phyloP scores from a whole-genome alignment of 176 grass and related monocot species.

The Tuctoria greenei region DNA sequence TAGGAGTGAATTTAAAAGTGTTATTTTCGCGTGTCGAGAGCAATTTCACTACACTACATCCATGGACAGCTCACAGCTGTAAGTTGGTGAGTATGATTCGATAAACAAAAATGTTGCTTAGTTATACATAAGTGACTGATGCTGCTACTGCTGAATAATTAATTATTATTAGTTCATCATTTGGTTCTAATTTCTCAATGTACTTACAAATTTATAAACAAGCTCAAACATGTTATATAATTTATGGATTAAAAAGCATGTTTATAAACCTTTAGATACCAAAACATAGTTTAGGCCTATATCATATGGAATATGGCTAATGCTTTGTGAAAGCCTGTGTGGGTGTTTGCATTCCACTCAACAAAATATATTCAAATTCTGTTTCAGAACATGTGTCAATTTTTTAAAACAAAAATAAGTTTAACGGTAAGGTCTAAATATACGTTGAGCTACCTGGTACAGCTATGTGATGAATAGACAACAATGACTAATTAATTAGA shows the following conservation, averaged over 20 bases:
- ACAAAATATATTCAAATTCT: neutral
- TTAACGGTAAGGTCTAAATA: neutral
- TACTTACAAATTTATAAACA: neutral
- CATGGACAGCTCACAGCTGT: neutral
- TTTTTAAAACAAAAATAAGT: neutral
- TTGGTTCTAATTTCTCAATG: slow-evolving; percentile 15
- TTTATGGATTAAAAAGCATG: neutral
- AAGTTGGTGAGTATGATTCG: neutral
- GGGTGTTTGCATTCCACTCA: neutral
- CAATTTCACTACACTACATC: neutral
- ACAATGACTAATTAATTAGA: neutral
- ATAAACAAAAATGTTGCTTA: neutral
- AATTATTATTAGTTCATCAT: too few relatives aligned
- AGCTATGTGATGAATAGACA: neutral
- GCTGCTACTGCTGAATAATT: neutral
- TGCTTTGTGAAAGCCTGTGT: neutral
- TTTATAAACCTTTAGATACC: too few relatives aligned
- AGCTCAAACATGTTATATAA: neutral
- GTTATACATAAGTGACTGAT: neutral
- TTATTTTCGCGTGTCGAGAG: neutral
- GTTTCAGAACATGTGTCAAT: neutral
- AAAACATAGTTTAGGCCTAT: too few relatives aligned
- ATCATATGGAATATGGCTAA: neutral
- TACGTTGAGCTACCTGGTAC: neutral
- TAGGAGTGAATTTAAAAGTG: neutral